A percentile compares a stretch with the other conserved stretches of the same genome.
Conservation (phyloP, 305 asterid species). For the Coffea humblotiana region DNA sequence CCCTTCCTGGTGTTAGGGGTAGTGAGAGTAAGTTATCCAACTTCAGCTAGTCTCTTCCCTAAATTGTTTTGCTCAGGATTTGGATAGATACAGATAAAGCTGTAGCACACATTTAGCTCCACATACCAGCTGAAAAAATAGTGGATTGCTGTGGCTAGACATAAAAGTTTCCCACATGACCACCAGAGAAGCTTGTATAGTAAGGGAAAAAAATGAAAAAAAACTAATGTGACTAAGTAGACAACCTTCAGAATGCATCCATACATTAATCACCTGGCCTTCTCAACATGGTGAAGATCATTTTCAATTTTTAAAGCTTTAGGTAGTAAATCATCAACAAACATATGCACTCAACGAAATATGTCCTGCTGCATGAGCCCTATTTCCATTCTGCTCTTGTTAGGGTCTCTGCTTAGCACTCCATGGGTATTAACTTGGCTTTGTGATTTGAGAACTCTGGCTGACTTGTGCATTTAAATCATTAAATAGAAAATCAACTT, state of each 20-base stretch:
- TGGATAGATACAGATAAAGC: neutral
- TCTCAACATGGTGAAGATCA: neutral
- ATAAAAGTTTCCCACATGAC: neutral
- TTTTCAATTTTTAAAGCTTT: neutral
- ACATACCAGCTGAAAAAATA: neutral
- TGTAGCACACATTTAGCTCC: neutral
- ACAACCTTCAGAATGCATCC: neutral
- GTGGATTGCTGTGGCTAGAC: neutral
- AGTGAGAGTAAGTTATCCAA: slow-evolving; percentile 29
- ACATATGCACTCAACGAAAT: neutral
- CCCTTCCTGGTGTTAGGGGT: slow-evolving; percentile 43
- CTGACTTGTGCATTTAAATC: neutral
- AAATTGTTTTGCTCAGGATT: neutral
- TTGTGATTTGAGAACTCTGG: neutral
- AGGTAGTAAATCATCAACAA: neutral
- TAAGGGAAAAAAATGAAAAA: neutral
- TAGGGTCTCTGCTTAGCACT: neutral
- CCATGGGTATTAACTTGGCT: neutral
- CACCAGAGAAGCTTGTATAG: neutral
- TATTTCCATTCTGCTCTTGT: neutral
- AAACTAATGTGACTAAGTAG: neutral
- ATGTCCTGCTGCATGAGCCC: neutral
- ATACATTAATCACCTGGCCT: neutral
- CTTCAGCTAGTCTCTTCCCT: neutral
- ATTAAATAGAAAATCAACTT: neutral